Base-by-base conservation (phyloP, 441 rosid species). In the Viola pubescens region DNA sequence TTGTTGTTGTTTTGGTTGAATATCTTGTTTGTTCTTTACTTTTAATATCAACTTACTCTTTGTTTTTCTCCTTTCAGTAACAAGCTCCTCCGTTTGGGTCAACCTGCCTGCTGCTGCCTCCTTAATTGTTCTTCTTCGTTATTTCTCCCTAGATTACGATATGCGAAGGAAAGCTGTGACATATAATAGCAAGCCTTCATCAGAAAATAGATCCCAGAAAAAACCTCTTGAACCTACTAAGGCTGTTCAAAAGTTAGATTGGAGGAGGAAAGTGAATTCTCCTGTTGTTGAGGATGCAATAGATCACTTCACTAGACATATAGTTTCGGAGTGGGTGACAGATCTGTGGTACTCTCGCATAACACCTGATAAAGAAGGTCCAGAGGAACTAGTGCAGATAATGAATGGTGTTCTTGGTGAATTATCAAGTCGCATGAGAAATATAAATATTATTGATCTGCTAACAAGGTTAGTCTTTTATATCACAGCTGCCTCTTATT, bases 21-120 rank as follows among this genome's bases (percentile, higher is more conserved):
- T 26, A 6, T 56, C 44, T 55, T 75, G 14, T 50, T 73, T 47
- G 49, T 61, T 58, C 39, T 42, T 62, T 60, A 12, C 44, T 54
- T 42, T 58, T 16, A 54, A 58, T 63, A 65, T 60, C 26, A 70
- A 71, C 63, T 72, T 49, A 60, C 49, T 47, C 39, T 46, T 72
- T 51, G 53, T 58, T 6, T 46, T 0, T 46, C 49, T 34, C 61
- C 59, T 10, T 64, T 49, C 5, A 94, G 99, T 94, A 78, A 94
- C 97, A 44, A 94, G 99, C 80, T 85, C 98, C 76, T 94, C 98
- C 4, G 99, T 94, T 50, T 89, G 79, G 89, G 83, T 91, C 44
- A 94, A 94, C 78, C 80, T 94, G 70, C 98, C 99, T 63, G 97
- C 90, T 79, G 98, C 99, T 40, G 96, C 88, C 42, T 72, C 80